These are phyloP conservation scores for Apiotrichum gracile DNA, from an alignment of 1,284 basidiomycete species.

Conservation along the genomic window DNA sequence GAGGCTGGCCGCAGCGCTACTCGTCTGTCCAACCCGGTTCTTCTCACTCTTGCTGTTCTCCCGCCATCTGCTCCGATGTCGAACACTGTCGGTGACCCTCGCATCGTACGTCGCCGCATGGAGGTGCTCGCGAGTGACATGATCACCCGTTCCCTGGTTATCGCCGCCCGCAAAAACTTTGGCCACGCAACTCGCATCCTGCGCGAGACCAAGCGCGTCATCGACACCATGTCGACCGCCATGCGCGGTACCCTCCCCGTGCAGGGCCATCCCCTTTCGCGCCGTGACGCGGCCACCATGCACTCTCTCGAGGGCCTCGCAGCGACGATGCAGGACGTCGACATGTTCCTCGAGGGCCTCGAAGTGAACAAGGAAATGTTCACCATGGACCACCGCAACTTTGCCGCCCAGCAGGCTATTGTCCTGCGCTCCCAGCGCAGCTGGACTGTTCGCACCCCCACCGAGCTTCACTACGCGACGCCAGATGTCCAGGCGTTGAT, in stretches of 20 bases:
- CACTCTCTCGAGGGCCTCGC: conserved; percentile 69
- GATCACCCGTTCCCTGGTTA: conserved; percentile 83
- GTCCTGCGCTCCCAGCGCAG: conserved; percentile 85
- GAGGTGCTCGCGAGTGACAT: conserved; percentile 88
- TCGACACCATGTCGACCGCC: conserved; percentile 68
- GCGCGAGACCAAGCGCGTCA: conserved; percentile 78
- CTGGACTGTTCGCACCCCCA: conserved; percentile 80
- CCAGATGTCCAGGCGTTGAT: conserved; percentile 32
- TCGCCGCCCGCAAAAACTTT: conserved; percentile 80
- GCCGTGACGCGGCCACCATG: conserved; percentile 67
- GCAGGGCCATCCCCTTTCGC: conserved; percentile 51
- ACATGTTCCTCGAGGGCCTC: conserved; percentile 72
- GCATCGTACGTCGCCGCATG: conserved; percentile 85
- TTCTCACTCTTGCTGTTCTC: conserved; percentile 79
- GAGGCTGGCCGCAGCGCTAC: conserved; percentile 70
- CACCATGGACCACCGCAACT: conserved; percentile 81
- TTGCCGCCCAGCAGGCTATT: conserved; percentile 91
- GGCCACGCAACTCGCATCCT: conserved; percentile 79
- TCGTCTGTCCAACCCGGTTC: conserved; percentile 75
- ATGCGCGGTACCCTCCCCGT: conserved; percentile 53
- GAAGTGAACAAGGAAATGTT: conserved; percentile 85
- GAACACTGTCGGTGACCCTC: conserved; percentile 63
- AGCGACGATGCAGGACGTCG: conserved; percentile 75
- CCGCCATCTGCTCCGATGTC: conserved; percentile 54
- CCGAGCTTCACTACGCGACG: conserved; percentile 81